A percentile compares a stretch with the other conserved stretches of the same genome.
Evolutionary conservation across 805 yeast species (phyloP).

Genomic region (Wickerhamiella vanderwaltii): DNA sequence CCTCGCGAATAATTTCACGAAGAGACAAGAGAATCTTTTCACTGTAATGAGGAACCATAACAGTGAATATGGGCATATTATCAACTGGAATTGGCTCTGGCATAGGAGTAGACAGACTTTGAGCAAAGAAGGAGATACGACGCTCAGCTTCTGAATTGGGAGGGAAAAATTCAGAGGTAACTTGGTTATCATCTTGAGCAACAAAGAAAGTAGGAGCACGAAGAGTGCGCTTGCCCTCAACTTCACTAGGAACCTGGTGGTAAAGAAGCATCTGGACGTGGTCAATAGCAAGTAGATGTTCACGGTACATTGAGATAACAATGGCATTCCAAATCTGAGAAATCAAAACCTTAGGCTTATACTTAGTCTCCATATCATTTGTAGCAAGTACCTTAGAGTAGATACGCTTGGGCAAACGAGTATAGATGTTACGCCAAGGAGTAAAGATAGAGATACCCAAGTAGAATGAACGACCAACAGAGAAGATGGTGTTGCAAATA

Average conservation of each 20-base stretch:
- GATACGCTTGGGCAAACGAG: slow-evolving; percentile 96
- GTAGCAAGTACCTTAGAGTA: slow-evolving; percentile 96
- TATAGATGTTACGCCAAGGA: slow-evolving; percentile 98
- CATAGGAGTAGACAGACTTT: slow-evolving; percentile 94
- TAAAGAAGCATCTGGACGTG: slow-evolving; percentile 95
- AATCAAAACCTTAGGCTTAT: slow-evolving; percentile 94
- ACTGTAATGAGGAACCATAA: slow-evolving; percentile 88
- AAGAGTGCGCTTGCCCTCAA: slow-evolving; percentile 95
- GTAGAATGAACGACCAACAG: slow-evolving; percentile 96
- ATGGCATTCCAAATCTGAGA: slow-evolving; percentile 99
- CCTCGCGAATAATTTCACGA: slow-evolving; percentile 93
- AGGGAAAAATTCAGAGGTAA: slow-evolving; percentile 96
- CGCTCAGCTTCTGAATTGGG: slow-evolving; percentile 96
- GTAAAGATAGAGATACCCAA: slow-evolving; percentile 97
- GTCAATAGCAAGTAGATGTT: slow-evolving; percentile 93
- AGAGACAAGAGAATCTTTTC: slow-evolving; percentile 89
- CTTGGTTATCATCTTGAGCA: slow-evolving; percentile 88
- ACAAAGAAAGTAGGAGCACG: slow-evolving; percentile 99
- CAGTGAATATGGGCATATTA: slow-evolving; percentile 99
- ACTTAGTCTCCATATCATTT: slow-evolving; percentile 97
- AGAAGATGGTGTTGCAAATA: slow-evolving; percentile 84
- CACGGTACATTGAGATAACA: slow-evolving; percentile 99
- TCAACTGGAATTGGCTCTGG: slow-evolving; percentile 99
- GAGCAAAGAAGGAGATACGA: slow-evolving; percentile 98
- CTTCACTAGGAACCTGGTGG: slow-evolving; percentile 96